These are phyloP conservation scores for Fibroporia radiculosa DNA, from an alignment of 768 basidiomycete species.

Conservation along the genomic window DNA sequence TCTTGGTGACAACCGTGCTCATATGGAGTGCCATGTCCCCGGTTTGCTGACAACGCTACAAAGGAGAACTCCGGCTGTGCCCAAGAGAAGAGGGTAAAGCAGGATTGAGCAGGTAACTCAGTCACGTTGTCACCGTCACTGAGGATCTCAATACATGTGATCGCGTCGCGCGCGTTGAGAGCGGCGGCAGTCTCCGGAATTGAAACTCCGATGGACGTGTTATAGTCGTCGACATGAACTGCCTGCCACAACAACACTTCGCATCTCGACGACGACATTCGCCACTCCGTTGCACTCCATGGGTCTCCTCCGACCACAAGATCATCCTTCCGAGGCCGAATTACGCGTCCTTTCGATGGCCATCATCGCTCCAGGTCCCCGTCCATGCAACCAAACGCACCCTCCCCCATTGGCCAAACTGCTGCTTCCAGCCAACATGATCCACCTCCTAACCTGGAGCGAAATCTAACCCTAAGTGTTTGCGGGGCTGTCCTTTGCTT, in stretches of 20 bases:
- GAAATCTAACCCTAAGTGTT: conserved; percentile 57
- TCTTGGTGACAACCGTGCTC: conserved; percentile 14
- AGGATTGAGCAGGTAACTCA: too few species aligned
- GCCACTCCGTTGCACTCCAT: conserved; percentile 4
- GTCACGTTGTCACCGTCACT: too few species aligned
- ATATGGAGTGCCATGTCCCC: conserved; percentile 10
- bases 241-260: too few species aligned
- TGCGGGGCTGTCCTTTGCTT: conserved; percentile 26
- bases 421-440: conserved; percentile 42
- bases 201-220: too few species aligned
- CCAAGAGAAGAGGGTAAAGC: too few species aligned
- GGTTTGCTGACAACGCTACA: background rate
- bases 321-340: background rate
- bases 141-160: too few species aligned
- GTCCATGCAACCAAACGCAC: conserved; percentile 20
- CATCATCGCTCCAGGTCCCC: conserved; percentile 44
- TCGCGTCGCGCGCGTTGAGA: too few species aligned
- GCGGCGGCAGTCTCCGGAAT: too few species aligned
- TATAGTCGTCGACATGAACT: too few species aligned
- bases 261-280: conserved; percentile 13
- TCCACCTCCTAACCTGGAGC: conserved; percentile 40
- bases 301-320: background rate
- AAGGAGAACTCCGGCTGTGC: too few species aligned
- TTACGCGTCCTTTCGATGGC: conserved; percentile 17
- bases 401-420: conserved; percentile 23